phyloP scores from a whole-genome alignment of 2,329 filamentous ascomycete genomes.

The Emydomyces testavorans region DNA sequence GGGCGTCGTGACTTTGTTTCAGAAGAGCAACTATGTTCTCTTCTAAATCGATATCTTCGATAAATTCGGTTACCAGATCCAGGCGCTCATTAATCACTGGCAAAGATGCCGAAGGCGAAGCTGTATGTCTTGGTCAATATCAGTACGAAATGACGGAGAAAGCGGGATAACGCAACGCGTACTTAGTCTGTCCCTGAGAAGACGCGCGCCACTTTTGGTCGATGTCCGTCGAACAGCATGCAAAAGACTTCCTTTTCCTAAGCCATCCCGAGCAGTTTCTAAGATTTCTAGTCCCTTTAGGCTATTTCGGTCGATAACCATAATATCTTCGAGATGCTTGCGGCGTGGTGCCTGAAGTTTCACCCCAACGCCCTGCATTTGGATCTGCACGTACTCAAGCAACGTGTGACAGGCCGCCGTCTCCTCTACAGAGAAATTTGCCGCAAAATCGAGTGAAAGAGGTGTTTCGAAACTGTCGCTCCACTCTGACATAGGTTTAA shows the following conservation, averaged over 20 bases:
- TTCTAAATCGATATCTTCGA: slow-evolving; percentile 54
- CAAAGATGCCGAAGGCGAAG: slow-evolving; percentile 77
- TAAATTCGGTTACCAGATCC: slow-evolving; percentile 67
- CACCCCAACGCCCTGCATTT: slow-evolving; percentile 64
- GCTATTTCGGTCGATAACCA: slow-evolving; percentile 87
- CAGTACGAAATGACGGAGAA: neutral
- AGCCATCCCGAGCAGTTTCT: slow-evolving; percentile 68
- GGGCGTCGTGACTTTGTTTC: slow-evolving; percentile 67
- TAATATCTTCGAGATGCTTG: slow-evolving; percentile 61
- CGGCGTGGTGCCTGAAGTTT: slow-evolving; percentile 73
- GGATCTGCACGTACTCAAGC: slow-evolving; percentile 71
- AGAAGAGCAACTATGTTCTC: slow-evolving; percentile 59
- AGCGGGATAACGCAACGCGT: slow-evolving; percentile 22
- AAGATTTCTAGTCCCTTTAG: slow-evolving; percentile 81
- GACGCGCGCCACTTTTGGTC: slow-evolving; percentile 77
- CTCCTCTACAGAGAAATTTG: slow-evolving; percentile 56
- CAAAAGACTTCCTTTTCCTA: slow-evolving; percentile 70
- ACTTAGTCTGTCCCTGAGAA: slow-evolving; percentile 77
- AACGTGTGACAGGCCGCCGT: slow-evolving; percentile 65
- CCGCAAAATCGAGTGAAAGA: slow-evolving; percentile 43
- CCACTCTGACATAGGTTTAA: slow-evolving; percentile 54
- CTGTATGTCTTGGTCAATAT: slow-evolving; percentile 26
- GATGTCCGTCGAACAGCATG: slow-evolving; percentile 83
- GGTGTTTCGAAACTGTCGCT: slow-evolving; percentile 62
- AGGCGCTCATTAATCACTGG: slow-evolving; percentile 65